Base-by-base conservation (phyloP, 1,284 basidiomycete species). In the Malassezia brasiliensis region DNA sequence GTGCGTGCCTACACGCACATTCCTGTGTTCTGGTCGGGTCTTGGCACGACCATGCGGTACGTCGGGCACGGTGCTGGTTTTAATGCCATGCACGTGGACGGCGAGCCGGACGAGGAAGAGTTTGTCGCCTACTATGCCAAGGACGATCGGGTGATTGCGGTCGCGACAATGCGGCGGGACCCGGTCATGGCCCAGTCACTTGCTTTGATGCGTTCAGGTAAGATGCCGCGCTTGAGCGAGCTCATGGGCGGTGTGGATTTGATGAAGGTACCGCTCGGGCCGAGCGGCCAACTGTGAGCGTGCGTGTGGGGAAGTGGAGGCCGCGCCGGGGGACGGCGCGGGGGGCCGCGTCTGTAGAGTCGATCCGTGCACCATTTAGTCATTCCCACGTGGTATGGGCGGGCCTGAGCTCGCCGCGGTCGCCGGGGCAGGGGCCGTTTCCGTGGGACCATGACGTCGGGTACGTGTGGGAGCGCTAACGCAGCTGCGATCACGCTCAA, bases 161-260 rank as follows among this genome's bases (percentile, higher is more conserved):
- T 91, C 19, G 83, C 87, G 1, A 85, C 83, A 79, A 88, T 88
- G 85, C 84, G 85, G 75, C 82, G 82, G 54, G 87, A 88, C 67
- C 86, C 89, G 0, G 79, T 89, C 37, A 86, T 90, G 52, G 80
- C 82, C 62, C 86, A 88, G 76, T 82, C 83, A 3, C 83, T 86
- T 15, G 88, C 93, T 76, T 79, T 96, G 47, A 76, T 94, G 65
- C 79, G 86, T 45, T 76, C 88, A 42, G 83, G 82, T 14, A 78
- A 85, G 61, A 91, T 94, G 87, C 89, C 88, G 4, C 80, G 82
- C 14, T 79, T 85, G 3, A 79, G 82, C 14, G 87, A 90, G 69
- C 77, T 96, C 67, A 83, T 79, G 75, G 66, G 62, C 19, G 81
- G 81, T 54, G 79, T 79, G 70, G 53, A 64, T 35, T 22, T 52